These are phyloP conservation scores for Xerophyta viscosa DNA, from an alignment of 106 monocot genomes.

Conservation along the genomic window DNA sequence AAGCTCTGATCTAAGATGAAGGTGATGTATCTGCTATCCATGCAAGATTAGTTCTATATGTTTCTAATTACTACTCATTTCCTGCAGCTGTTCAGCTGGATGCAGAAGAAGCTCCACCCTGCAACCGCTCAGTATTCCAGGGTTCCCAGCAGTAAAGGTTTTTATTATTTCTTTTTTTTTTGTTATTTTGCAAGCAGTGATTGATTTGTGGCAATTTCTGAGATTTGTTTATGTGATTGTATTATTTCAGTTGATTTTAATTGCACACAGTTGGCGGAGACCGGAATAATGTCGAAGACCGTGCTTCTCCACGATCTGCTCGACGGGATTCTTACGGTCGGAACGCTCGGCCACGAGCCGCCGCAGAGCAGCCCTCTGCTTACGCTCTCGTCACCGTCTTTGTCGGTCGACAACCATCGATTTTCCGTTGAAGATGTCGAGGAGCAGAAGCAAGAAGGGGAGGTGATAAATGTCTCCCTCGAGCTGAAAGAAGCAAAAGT, in stretches of 20 bases:
- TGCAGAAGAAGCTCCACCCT: conserved; percentile 12
- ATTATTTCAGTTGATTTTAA: neutral
- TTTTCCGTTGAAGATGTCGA: neutral
- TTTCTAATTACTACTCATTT: too few relatives aligned
- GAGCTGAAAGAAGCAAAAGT: neutral
- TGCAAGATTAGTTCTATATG: too few relatives aligned
- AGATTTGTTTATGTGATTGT: too few relatives aligned
- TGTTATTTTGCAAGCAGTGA: too few relatives aligned
- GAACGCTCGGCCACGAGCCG: conserved; percentile 19
- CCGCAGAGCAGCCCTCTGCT: neutral
- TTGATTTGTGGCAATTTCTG: too few relatives aligned
- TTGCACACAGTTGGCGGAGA: neutral
- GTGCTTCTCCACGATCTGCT: conserved; percentile 15
- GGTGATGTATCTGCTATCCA: too few relatives aligned
- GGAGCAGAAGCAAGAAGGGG: neutral
- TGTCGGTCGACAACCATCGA: neutral
- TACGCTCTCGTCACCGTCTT: neutral
- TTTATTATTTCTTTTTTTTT: neutral
- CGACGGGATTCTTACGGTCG: conserved; percentile 17
- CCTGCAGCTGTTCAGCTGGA: conserved; percentile 23
- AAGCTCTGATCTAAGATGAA: too few relatives aligned
- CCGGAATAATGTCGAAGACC: neutral
- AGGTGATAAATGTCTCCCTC: neutral
- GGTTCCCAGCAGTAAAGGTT: conserved; percentile 17
- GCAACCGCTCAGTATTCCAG: conserved; percentile 7